These are phyloP conservation scores for Detonula confervacea DNA, from an alignment of 352 stramenopile genomes.

Conservation along the genomic window DNA sequence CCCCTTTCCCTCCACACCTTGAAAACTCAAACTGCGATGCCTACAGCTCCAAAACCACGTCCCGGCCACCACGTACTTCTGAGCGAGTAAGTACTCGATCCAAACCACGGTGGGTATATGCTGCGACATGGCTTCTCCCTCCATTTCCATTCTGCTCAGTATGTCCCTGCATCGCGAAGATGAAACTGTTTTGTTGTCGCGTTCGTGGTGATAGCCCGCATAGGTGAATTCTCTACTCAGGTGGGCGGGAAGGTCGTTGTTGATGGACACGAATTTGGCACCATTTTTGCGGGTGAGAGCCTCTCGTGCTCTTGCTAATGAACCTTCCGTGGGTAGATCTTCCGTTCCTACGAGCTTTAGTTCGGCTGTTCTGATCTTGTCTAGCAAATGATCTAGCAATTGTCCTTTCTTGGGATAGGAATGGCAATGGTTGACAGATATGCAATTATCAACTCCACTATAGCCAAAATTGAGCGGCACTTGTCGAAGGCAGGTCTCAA, in stretches of 20 bases:
- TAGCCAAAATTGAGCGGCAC: conserved; percentile 12
- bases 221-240: conserved; percentile 3
- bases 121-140: background rate
- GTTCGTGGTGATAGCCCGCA: conserved; percentile 17
- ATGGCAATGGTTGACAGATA: background rate
- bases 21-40: conserved; percentile 32
- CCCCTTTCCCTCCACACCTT: conserved; percentile 32
- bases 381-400: conserved; percentile 20
- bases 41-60: conserved; percentile 36
- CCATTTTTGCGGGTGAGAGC: conserved; percentile 6
- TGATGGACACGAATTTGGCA: conserved; percentile 9
- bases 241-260: conserved; percentile 1
- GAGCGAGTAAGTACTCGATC: conserved; percentile 24
- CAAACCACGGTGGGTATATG: background rate
- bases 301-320: conserved; percentile 13
- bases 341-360: conserved; percentile 1
- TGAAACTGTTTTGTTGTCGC: conserved; percentile 11
- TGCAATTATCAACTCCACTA: conserved; percentile 6
- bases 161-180: conserved; percentile 4
- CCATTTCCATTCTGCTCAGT: conserved; percentile 5
- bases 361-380: conserved; percentile 13
- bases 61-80: conserved; percentile 14
- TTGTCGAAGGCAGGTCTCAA: conserved; percentile 20
- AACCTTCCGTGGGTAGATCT: conserved; percentile 19
- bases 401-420: conserved; percentile 10